phyloP scores from a whole-genome alignment of 495 filamentous ascomycete genomes.

The Aspergillus cristatus region DNA sequence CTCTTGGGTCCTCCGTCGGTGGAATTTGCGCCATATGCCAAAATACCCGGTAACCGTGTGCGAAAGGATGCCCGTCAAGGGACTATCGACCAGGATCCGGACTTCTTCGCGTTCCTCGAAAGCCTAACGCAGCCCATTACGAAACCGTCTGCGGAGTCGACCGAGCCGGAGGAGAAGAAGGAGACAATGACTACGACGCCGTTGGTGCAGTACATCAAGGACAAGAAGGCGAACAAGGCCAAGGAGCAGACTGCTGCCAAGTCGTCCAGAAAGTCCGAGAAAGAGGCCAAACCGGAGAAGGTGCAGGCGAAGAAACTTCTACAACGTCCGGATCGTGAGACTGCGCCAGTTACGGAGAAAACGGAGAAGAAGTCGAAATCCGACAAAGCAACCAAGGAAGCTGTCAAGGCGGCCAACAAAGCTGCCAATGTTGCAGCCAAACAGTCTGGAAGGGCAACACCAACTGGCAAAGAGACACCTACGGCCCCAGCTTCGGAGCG shows the following conservation, averaged over 20 bases:
- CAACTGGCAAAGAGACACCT: slow-evolving; percentile 24
- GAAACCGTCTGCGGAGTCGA: slow-evolving; percentile 36
- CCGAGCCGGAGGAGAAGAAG: slow-evolving; percentile 46
- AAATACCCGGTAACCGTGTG: slow-evolving; percentile 58
- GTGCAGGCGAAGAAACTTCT: slow-evolving; percentile 41
- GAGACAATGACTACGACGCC: slow-evolving; percentile 73
- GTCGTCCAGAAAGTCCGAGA: slow-evolving; percentile 49
- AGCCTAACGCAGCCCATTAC: slow-evolving; percentile 69
- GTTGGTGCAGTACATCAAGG: slow-evolving; percentile 78
- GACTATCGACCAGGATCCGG: slow-evolving; percentile 89
- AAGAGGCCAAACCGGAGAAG: slow-evolving; percentile 51
- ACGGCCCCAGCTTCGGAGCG: slow-evolving; percentile 32
- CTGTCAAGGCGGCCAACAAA: slow-evolving; percentile 71
- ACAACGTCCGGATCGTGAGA: slow-evolving; percentile 38
- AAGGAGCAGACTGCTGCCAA: slow-evolving; percentile 54
- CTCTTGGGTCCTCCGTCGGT: slow-evolving; percentile 66
- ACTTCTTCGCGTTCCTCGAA: slow-evolving; percentile 90
- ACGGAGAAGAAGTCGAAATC: slow-evolving; percentile 45
- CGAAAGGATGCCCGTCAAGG: slow-evolving; percentile 80
- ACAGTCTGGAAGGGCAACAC: slow-evolving; percentile 16
- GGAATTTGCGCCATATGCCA: slow-evolving; percentile 76
- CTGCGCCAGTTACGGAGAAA: slow-evolving; percentile 25
- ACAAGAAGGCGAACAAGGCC: slow-evolving; percentile 81
- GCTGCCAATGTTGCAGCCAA: slow-evolving; percentile 33
- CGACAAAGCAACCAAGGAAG: slow-evolving; percentile 60